Percentiles rank a stretch among this genome's conserved stretches.
These are phyloP conservation scores for Leccinum imitatum DNA, from an alignment of 768 basidiomycete species.

Conservation along the genomic window DNA sequence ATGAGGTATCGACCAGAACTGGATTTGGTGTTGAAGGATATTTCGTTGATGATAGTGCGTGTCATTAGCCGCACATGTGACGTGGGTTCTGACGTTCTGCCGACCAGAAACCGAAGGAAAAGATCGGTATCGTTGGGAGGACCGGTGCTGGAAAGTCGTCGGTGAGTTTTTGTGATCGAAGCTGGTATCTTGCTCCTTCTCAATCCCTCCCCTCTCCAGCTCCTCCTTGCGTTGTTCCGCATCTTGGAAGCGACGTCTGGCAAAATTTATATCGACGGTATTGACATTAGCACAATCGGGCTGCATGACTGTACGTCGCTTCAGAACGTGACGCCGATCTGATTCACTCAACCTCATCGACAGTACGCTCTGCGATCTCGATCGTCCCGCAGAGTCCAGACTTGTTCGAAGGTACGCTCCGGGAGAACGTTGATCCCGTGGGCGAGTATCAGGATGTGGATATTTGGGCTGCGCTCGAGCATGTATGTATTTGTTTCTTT, in stretches of 20 bases:
- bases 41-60: conserved; percentile 68
- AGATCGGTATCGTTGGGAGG: conserved; percentile 85
- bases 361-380: conserved; percentile 72
- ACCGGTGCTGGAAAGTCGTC: conserved; percentile 84
- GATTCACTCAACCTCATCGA: neutral
- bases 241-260: conserved; percentile 72
- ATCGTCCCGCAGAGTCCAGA: conserved; percentile 85
- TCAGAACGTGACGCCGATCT: neutral
- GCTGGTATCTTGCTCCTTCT: neutral
- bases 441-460: conserved; percentile 71
- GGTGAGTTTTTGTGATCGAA: conserved; percentile 35
- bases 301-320: conserved; percentile 49
- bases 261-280: conserved; percentile 67
- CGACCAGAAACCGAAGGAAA: conserved; percentile 71
- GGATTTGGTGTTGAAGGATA: conserved; percentile 74
- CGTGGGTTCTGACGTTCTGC: conserved; percentile 6
- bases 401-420: conserved; percentile 68
- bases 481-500: conserved; percentile 35
- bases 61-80: neutral
- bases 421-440: conserved; percentile 89
- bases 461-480: conserved; percentile 85
- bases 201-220: conserved; percentile 28
- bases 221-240: conserved; percentile 72
- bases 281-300: conserved; percentile 76
- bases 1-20: conserved; percentile 79